A percentile compares a stretch with the other conserved stretches of the same genome.
phyloP scores from a whole-genome alignment of 2,329 filamentous ascomycete genomes.

The Colletotrichum siamense region DNA sequence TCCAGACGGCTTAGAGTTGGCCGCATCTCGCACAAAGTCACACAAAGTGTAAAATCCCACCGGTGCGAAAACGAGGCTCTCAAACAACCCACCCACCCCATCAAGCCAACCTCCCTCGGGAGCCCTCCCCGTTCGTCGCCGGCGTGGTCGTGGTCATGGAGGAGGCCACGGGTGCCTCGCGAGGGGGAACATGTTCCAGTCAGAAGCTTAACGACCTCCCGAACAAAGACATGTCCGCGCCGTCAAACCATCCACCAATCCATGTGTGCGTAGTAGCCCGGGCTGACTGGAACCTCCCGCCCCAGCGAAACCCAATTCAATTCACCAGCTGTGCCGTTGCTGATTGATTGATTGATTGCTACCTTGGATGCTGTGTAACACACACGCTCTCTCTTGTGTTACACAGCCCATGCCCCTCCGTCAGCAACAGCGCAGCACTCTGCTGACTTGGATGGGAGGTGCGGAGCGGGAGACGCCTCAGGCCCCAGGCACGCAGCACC shows the following conservation, averaged over 20 bases:
- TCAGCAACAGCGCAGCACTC: neutral
- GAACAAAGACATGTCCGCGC: neutral
- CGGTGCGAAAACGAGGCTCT: neutral
- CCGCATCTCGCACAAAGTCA: neutral
- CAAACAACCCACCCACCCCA: neutral
- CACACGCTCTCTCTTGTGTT: neutral
- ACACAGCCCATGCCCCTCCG: neutral
- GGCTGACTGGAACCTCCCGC: neutral
- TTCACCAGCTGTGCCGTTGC: neutral
- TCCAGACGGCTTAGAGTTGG: neutral
- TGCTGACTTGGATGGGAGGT: conserved; percentile 6
- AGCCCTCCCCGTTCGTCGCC: neutral
- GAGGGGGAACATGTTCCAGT: neutral
- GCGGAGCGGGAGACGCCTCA: conserved; percentile 10
- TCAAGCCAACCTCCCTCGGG: neutral
- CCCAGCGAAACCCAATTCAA: neutral
- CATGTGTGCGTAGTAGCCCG: too few relatives aligned
- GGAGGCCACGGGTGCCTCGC: neutral
- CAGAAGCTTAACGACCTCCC: neutral
- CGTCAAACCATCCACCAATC: neutral
- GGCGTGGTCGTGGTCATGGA: neutral
- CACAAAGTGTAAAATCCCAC: neutral
- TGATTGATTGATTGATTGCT: neutral
- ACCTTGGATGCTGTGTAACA: conserved; percentile 5
- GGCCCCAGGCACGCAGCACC: neutral